Percentiles rank a stretch among this genome's conserved stretches.
phyloP scores from a whole-genome alignment of 345 rosid species.

The Syzygium aqueum region DNA sequence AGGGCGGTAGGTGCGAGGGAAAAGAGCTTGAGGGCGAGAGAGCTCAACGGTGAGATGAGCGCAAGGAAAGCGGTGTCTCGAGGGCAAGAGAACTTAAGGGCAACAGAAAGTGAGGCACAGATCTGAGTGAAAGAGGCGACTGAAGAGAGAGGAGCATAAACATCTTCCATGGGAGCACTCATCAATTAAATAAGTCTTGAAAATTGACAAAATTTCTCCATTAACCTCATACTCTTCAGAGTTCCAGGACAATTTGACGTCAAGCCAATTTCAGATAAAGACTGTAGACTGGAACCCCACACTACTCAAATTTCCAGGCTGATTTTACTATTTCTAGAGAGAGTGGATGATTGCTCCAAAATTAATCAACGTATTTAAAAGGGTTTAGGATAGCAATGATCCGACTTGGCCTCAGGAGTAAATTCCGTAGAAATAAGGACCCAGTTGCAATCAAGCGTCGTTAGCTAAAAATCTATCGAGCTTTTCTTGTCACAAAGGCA shows the following conservation, averaged over 20 bases:
- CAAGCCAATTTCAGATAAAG: not conserved
- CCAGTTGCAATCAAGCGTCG: not conserved
- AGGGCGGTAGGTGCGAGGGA: too few species aligned
- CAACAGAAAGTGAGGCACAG: too few species aligned
- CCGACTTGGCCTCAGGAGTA: fast-evolving
- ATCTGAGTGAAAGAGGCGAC: too few species aligned
- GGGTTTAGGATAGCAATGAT: not conserved
- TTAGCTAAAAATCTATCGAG: not conserved
- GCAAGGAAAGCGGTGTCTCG: too few species aligned
- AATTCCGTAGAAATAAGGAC: not conserved
- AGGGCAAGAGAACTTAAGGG: too few species aligned
- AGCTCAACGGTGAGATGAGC: too few species aligned
- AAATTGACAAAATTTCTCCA: not conserved
- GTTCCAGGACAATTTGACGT: not conserved
- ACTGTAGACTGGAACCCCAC: not conserved
- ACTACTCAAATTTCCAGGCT: not conserved
- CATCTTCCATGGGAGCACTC: not conserved
- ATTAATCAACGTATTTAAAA: not conserved
- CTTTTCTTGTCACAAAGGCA: not conserved
- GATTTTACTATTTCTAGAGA: not conserved
- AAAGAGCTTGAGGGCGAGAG: too few species aligned
- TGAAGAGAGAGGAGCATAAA: too few species aligned
- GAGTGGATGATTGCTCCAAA: not conserved
- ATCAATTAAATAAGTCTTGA: not conserved
- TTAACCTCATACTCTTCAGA: not conserved